Evolutionary conservation across 768 basidiomycete genomes (phyloP), one percentile per base, ranked within the genome.

Genomic region (Podaxis sp.): DNA sequence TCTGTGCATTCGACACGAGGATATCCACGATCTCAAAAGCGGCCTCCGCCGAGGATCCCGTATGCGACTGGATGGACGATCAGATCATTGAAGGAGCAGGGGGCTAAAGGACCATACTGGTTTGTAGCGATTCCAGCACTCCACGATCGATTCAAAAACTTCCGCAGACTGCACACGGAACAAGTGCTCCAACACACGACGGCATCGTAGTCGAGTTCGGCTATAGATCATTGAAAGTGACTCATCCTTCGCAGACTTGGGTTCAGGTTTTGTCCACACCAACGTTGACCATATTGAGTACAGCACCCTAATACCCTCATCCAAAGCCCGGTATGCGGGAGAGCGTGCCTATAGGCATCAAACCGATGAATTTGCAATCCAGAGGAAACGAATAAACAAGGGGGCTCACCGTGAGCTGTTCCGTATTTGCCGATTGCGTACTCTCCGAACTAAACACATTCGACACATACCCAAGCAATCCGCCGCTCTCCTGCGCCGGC

Each of bases 401-500:
- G 61, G 38, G 25, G 40, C 84, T 68, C 65, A 88, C 90, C 59
- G 78, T 80, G 7, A 86, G 67, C 62, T 82, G 82, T 38, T 89
- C 89, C 13, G 85, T 85, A 14, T 72, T 68, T 40, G 72, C 66
- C 57, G 72, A 70, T 10, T 79, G 72, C 7, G 74, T 67, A 37
- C 76, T 80, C n/a, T 94, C 91, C 0, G 86, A 85, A 44, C 89
- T 84, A 68, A 99, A 95, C 1, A 98, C 95, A 58, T 86, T 91
- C 1, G 94, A 95, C 55, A 99, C 89, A 67, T 93, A 91, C 7
- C 95, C 93, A 0, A 98, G 77, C 10, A 98, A 73, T 1, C 95
- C 89, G 68, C 82, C 79, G 7, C 78, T 77, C 63, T 88, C 86
- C 16, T 77, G 69, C 1, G 70, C 76, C 23, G 70, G 65, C 65